Evolutionary conservation across 2,329 filamentous ascomycete genomes (phyloP), one percentile per base, ranked within the genome.

Genomic region (Tolypocladium sp.): DNA sequence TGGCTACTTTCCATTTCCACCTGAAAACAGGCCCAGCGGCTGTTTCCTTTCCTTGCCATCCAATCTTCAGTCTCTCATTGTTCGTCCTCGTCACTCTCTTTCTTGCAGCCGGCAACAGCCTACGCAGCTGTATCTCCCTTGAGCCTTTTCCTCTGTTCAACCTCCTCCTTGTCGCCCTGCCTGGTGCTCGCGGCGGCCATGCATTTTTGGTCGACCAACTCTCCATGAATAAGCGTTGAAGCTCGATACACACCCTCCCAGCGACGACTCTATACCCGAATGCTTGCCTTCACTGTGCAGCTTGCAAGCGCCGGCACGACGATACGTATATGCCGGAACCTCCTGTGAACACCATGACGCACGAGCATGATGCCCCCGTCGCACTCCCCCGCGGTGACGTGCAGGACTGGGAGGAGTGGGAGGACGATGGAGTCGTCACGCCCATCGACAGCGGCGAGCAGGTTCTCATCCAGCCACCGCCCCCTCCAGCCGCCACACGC

Each of bases 361-460:
- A 56, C 58, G 61, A 63, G 60, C 55, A 62, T 60, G 57, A 33
- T 58, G 56, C 57, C 59, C 30, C 57, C 58, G 56, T 54, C 46
- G 54, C 61, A 58, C 54, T 61, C 53, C 56, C 64, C 61, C 52
- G 46, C 22, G 56, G 49, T n/a, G 35, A 22, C 46, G 69, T 63
- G 55, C 76, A 80, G 17, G 78, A 81, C 10, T 82, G 80, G 80
- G 79, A 82, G 60, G 78, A 81, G 35, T 82, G 80, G 80, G 77
- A 80, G 58, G 79, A 81, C 61, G 78, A 81, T 56, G 74, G 78
- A 49, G 70, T 72, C 37, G 58, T 74, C 27, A 76, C 76, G 13
- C 73, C 74, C 41, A 73, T 75, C 58, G 72, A 76, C 25, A 66
- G 72, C 27, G 70, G 68, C 41, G 72, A 77, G 59, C 73, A 74